Evolutionary conservation across 73 alveolate genomes (phyloP).

Genomic region (Tetrahymena malaccensis): DNA sequence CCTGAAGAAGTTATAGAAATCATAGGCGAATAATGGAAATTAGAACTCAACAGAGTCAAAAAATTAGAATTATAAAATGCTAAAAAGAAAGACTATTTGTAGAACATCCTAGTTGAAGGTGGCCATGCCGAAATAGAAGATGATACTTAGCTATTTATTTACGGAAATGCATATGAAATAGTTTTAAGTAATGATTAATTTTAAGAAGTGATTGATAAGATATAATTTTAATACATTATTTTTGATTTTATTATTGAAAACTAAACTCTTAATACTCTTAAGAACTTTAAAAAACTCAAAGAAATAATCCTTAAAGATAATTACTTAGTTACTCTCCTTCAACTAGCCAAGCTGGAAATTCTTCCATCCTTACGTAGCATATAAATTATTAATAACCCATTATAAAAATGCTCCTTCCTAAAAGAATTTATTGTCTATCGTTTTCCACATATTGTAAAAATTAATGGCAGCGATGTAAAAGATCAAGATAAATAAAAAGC

Average conservation of each 20-base stretch:
- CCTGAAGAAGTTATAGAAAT: slow-evolving; percentile 75
- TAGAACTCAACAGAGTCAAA: slow-evolving; percentile 67
- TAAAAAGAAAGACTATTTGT: slow-evolving; percentile 66
- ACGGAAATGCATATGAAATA: slow-evolving; percentile 85
- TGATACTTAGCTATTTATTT: slow-evolving; percentile 74
- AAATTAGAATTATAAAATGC: slow-evolving; percentile 70
- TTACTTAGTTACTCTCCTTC: slow-evolving; percentile 72
- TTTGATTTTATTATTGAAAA: slow-evolving; percentile 78
- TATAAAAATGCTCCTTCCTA: slow-evolving; percentile 27
- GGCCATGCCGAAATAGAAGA: slow-evolving; percentile 98
- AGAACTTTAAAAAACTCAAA: slow-evolving; percentile 69
- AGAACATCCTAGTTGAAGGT: slow-evolving; percentile 77
- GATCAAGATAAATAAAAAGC: slow-evolving; percentile 78
- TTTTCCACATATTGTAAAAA: slow-evolving; percentile 81
- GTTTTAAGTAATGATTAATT: slow-evolving; percentile 77
- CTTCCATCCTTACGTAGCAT: slow-evolving; percentile 47
- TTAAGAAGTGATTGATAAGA: slow-evolving; percentile 69
- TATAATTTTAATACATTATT: slow-evolving; percentile 74
- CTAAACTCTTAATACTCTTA: slow-evolving; percentile 56
- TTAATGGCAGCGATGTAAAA: slow-evolving; percentile 67
- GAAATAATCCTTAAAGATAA: slow-evolving; percentile 72
- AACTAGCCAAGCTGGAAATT: slow-evolving; percentile 82
- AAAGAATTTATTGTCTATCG: slow-evolving; percentile 86
- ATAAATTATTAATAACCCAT: slow-evolving; percentile 50
- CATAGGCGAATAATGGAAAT: slow-evolving; percentile 80